phyloP scores from a whole-genome alignment of 345 rosid species.

The Lepidium didymum region DNA sequence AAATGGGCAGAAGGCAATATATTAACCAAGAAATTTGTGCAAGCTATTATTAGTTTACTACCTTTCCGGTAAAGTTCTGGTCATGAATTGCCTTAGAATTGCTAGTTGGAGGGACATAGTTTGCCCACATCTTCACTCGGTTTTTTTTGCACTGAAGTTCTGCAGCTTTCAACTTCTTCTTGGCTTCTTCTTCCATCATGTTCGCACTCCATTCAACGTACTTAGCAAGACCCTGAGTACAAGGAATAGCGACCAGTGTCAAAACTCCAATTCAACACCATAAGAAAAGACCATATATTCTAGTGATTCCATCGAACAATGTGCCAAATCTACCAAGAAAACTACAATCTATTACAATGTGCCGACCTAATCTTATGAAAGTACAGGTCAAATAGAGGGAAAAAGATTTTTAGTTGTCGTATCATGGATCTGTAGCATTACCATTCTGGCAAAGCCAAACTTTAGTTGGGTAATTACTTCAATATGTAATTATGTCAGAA shows the following conservation, averaged over 20 bases:
- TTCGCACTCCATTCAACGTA: slow-evolving; percentile 98
- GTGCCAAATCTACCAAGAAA: neutral
- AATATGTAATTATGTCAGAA: neutral
- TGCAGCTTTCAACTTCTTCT: slow-evolving; percentile 60
- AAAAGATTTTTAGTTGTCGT: neutral
- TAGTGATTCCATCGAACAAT: neutral
- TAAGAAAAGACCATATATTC: neutral
- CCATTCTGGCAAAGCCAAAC: neutral
- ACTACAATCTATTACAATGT: neutral
- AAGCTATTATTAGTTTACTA: slow-evolving; percentile 47
- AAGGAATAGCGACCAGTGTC: slow-evolving; percentile 9
- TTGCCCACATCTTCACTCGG: slow-evolving; percentile 76
- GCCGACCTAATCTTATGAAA: neutral
- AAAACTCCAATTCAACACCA: neutral
- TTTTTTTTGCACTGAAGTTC: slow-evolving; percentile 89
- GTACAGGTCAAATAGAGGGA: neutral
- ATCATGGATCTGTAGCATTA: neutral
- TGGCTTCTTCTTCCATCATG: slow-evolving; percentile 95
- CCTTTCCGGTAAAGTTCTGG: slow-evolving; percentile 91
- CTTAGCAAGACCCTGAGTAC: slow-evolving; percentile 79
- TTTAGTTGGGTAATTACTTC: neutral
- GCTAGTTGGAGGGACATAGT: slow-evolving; percentile 73
- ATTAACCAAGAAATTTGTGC: neutral
- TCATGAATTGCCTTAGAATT: slow-evolving; percentile 88
- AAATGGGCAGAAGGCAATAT: neutral